Evolutionary conservation across 331 rosid genomes (phyloP).

Genomic region (Rhamnella rubrinervis): DNA sequence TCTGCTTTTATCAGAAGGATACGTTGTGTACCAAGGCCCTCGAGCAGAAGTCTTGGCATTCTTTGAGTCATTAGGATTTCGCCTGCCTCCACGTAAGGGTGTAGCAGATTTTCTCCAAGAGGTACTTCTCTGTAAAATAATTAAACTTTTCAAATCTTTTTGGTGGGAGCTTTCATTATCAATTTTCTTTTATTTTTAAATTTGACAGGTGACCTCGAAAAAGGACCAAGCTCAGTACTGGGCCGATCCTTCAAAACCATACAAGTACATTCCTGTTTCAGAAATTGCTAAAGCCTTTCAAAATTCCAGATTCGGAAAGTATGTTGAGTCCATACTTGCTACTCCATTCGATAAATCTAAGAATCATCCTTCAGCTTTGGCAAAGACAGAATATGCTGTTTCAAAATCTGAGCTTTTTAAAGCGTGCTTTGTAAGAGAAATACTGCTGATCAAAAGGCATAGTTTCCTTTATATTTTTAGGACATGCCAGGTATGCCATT

Average conservation of each 20-base stretch:
- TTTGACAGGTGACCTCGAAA: conserved; percentile 69
- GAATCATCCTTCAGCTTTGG: conserved; percentile 59
- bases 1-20: conserved; percentile 70
- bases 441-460: conserved; percentile 56
- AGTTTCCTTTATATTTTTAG: conserved; percentile 72
- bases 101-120: conserved; percentile 91
- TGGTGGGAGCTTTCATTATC: background rate
- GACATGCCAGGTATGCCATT: conserved; percentile 64
- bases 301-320: conserved; percentile 53
- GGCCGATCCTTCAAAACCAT: conserved; percentile 72
- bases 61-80: conserved; percentile 73
- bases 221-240: conserved; percentile 91
- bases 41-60: conserved; percentile 65
- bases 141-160: background rate
- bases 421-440: conserved; percentile 69
- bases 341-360: conserved; percentile 50
- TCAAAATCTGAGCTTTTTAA: conserved; percentile 52
- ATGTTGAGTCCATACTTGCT: conserved; percentile 39
- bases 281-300: conserved; percentile 68
- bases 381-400: conserved; percentile 50
- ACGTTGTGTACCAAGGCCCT: conserved; percentile 76
- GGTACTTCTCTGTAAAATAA: conserved; percentile 35
- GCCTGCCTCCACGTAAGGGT: conserved; percentile 78
- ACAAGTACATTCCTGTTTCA: conserved; percentile 48
- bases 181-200: background rate